Base-by-base conservation (phyloP, 805 yeast genomes). In the Yamadazyma ubonensis region DNA sequence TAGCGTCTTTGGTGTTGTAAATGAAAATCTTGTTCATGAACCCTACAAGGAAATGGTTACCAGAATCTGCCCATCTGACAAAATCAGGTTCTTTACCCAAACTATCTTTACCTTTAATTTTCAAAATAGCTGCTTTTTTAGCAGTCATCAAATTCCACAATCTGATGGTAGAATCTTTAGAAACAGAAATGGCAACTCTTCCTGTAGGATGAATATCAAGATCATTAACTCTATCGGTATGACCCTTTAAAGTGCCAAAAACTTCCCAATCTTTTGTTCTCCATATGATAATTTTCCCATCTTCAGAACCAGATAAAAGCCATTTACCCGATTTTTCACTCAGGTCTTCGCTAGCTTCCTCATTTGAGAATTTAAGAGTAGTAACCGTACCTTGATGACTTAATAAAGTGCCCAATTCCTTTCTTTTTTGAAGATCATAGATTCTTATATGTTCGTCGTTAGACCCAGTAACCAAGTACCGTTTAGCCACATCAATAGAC, bases 71-170 rank as follows among this genome's bases (percentile, higher is more conserved):
- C 93, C 95, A 88, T 36, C 77, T 71, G 7, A 82, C 85, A 54
- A 67, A 69, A 45, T 79, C 81, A 32, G 82, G 84, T 41, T 71
- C 64, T 61, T 83, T 86, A 5, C 83, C 83, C 43, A 73, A 62
- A 48, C 83, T 80, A 54, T 82, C 86, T 44, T 72, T 78, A 28
- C 83, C 83, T 56, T 75, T 82, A 44, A 86, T 65, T 55, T 85
- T 89, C 61, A 90, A 67, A 8, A 77, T 71, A 1, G 96, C 90
- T 14, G 98, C 98, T 62, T 89, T 90, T 58, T 86, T 86, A 10
- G 88, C 93, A 1, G 97, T 91, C 98, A 93, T 91, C 49, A 93
- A 70, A 58, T 93, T 93, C 99, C 99, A 93, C 43, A 93, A 71
- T 55, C 91, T 73, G 26, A 93, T 73, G 5, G 95, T 84, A 46